Base-by-base conservation (phyloP, 208 protist species). In the Acanthamoeba castellanii region DNA sequence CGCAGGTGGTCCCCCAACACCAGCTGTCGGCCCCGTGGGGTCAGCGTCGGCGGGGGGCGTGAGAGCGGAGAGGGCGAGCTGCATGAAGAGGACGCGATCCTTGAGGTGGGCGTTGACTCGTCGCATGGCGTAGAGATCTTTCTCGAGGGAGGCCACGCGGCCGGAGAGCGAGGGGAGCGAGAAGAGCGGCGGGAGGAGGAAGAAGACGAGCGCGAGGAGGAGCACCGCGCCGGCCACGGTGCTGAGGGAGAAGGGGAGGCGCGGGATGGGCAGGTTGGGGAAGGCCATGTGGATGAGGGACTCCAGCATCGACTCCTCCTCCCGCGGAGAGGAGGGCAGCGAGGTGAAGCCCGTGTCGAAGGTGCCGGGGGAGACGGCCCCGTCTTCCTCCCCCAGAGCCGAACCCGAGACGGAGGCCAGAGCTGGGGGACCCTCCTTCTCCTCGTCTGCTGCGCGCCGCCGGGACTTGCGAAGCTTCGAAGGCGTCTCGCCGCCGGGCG, bases 41-140 rank as follows among this genome's bases (percentile, higher is more conserved):
- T n/a, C 59, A 20, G 16, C 59, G 25, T 30, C 59, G 20, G 32
- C n/a, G 11, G 70, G 42, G 70, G 70, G 30, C 8, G 70, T 78
- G 70, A 78, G 70, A 45, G 30, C 30, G 30, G 70, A 78, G 70
- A 78, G 70, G 70, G 70, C 70, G 37, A 78, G 70, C 20, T 78
- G 70, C 70, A 78, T 78, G 30, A 78, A 78, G 70, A 78, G 37
- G 70, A 78, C 30, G 70, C 70, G 70, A n/a, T 78, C 70, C 27
- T 42, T 32, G 70, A 78, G 70, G 14, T 42, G 70, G 6, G 70
- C 32, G 70, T 78, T 78, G 70, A n/a, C 30, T n/a, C 32, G 70
- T 42, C 70, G 70, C 70, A 78, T 8, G n/a, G 25, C 20, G 37
- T 25, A n/a, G 13, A 78, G 16, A 8, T 78, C 70, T 6, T 20